Conservation (phyloP, 495 filamentous ascomycete species). For the Trichoderma reesei region DNA sequence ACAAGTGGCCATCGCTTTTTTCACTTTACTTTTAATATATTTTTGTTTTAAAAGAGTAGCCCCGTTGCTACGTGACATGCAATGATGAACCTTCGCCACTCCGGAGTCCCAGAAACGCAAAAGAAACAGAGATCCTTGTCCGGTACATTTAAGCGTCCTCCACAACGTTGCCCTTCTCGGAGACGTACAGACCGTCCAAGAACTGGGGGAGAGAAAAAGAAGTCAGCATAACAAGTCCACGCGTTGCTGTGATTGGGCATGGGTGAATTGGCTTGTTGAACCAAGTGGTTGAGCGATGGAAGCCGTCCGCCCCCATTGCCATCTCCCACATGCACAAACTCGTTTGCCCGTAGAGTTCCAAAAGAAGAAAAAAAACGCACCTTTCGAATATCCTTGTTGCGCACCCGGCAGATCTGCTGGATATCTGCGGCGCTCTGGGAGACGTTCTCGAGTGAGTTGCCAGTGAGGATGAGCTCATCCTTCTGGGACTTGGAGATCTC, state of each 20-base stretch:
- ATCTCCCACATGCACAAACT: no score
- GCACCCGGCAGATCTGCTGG: conserved; percentile 97
- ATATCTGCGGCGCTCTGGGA: conserved; percentile 98
- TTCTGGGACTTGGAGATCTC: conserved; percentile 83
- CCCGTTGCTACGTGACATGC: conserved; percentile 47
- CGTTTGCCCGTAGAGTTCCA: neutral
- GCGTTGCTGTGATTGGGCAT: neutral
- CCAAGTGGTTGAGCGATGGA: no score
- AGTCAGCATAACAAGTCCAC: conserved; percentile 24
- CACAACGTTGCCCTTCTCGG: conserved; percentile 88
- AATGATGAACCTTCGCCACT: conserved; percentile 44
- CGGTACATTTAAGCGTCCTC: conserved; percentile 44
- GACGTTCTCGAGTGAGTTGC: conserved; percentile 93
- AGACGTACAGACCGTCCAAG: conserved; percentile 99
- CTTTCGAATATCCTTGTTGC: conserved; percentile 99
- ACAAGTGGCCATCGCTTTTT: conserved; percentile 7
- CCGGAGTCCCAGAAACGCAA: conserved; percentile 33
- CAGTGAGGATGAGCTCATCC: conserved; percentile 87
- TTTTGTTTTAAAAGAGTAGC: conserved; percentile 16
- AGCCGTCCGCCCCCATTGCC: no score
- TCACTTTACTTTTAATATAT: conserved; percentile 9
- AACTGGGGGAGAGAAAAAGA: conserved; percentile 56
- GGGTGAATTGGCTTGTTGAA: neutral
- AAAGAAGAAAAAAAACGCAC: conserved; percentile 31
- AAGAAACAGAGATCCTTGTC: conserved; percentile 25